Conservation (phyloP, 495 filamentous ascomycete species). For the Halenospora varia region DNA sequence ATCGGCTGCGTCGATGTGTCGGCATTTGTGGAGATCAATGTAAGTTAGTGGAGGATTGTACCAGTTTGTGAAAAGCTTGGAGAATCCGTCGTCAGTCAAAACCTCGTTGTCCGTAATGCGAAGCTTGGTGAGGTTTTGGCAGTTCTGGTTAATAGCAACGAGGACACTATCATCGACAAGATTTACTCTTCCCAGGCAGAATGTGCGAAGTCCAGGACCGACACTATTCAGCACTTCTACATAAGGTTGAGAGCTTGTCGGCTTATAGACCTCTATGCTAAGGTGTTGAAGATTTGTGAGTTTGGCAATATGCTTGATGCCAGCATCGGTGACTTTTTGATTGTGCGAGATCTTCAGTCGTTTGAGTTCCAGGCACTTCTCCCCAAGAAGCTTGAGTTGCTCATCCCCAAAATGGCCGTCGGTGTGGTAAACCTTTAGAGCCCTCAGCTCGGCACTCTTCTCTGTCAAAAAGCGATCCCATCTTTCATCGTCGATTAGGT, state of each 20-base stretch:
- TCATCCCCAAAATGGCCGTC: conserved; percentile 59
- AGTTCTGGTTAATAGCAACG: conserved; percentile 60
- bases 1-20: conserved; percentile 61
- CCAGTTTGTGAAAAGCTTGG: conserved; percentile 70
- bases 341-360: conserved; percentile 69
- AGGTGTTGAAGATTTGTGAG: conserved; percentile 64
- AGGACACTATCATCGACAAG: conserved; percentile 58
- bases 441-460: conserved; percentile 58
- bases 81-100: conserved; percentile 70
- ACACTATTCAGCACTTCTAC: conserved; percentile 53
- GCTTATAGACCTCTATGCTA: conserved; percentile 57
- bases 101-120: conserved; percentile 69
- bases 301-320: conserved; percentile 46
- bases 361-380: conserved; percentile 56
- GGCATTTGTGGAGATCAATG: conserved; percentile 68
- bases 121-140: conserved; percentile 65
- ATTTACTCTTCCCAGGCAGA: conserved; percentile 63
- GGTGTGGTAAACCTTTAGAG: conserved; percentile 68
- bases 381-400: conserved; percentile 47
- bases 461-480: conserved; percentile 64
- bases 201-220: conserved; percentile 60
- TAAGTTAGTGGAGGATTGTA: conserved; percentile 62
- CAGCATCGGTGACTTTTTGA: conserved; percentile 41
- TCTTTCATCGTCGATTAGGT: conserved; percentile 65
- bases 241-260: conserved; percentile 52